Conservation (phyloP, 495 filamentous ascomycete species). For the Glonium stellatum region DNA sequence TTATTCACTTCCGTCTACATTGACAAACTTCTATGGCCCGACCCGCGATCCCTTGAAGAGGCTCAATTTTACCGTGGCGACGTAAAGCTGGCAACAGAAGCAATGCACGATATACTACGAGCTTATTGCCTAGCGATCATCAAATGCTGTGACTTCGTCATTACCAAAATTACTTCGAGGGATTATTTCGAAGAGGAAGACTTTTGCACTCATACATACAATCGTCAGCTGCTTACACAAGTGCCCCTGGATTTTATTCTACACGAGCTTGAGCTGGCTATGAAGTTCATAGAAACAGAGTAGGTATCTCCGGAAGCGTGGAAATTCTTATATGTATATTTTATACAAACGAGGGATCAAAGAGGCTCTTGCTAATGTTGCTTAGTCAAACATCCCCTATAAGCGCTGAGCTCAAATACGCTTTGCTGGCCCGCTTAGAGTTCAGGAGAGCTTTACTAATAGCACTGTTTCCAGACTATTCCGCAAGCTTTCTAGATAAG, state of each 20-base stretch:
- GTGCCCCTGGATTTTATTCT: slow-evolving; percentile 18
- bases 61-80: slow-evolving; percentile 49
- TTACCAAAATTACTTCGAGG: slow-evolving; percentile 63
- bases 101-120: slow-evolving; percentile 58
- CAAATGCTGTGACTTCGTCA: slow-evolving; percentile 76
- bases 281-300: slow-evolving; percentile 16
- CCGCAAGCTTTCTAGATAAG: slow-evolving; percentile 5
- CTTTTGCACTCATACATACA: slow-evolving; percentile 84
- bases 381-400: not conserved
- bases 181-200: slow-evolving; percentile 97
- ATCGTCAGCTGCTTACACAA: slow-evolving; percentile 60
- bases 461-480: slow-evolving; percentile 19
- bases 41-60: slow-evolving; percentile 58
- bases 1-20: slow-evolving; percentile 92
- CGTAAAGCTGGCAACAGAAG: not conserved
- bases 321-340: not conserved
- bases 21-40: slow-evolving; percentile 69
- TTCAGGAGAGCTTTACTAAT: slow-evolving; percentile 24
- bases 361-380: not conserved
- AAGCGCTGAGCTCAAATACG: slow-evolving; percentile 3
- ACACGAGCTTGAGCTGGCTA: slow-evolving; percentile 18
- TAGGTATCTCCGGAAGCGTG: slow-evolving; percentile 7
- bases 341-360: not conserved
- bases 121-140: slow-evolving; percentile 82
- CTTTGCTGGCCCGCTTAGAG: slow-evolving; percentile 15